These are phyloP conservation scores for Sporothrix dimorphospora DNA, from an alignment of 2,329 filamentous ascomycete species.

Conservation along the genomic window DNA sequence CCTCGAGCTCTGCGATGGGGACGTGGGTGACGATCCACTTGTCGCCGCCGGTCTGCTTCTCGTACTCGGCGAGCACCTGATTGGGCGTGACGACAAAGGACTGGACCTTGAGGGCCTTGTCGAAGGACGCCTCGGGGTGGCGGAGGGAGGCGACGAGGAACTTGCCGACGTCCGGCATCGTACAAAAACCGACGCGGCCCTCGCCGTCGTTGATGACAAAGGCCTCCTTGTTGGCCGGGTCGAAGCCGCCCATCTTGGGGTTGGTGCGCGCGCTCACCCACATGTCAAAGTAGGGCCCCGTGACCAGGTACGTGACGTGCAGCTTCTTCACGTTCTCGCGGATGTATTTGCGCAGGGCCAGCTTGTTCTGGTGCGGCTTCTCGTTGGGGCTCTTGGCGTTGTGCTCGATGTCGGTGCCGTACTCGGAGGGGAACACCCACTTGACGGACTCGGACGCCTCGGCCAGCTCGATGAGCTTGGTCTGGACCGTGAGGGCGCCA, in stretches of 20 bases:
- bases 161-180: conserved; percentile 71
- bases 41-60: conserved; percentile 63
- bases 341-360: conserved; percentile 66
- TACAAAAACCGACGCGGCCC: conserved; percentile 67
- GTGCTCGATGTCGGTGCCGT: conserved; percentile 68
- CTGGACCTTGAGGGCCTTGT: conserved; percentile 66
- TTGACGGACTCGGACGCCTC: conserved; percentile 56
- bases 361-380: conserved; percentile 70
- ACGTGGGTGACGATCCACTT: conserved; percentile 60
- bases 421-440: conserved; percentile 71
- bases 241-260: conserved; percentile 58
- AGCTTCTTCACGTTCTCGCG: conserved; percentile 56
- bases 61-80: conserved; percentile 67
- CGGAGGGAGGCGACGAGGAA: conserved; percentile 65
- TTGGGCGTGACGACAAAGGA: conserved; percentile 70
- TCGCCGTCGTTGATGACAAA: conserved; percentile 64
- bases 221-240: conserved; percentile 60
- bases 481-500: conserved; percentile 62
- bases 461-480: conserved; percentile 63
- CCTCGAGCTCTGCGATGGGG: conserved; percentile 56
- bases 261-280: conserved; percentile 53
- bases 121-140: conserved; percentile 56
- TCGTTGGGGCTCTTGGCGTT: conserved; percentile 59
- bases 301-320: conserved; percentile 69
- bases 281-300: conserved; percentile 69